Evolutionary conservation across 2,329 filamentous ascomycete genomes (phyloP).

Genomic region (Paraconiothyrium brasiliense): DNA sequence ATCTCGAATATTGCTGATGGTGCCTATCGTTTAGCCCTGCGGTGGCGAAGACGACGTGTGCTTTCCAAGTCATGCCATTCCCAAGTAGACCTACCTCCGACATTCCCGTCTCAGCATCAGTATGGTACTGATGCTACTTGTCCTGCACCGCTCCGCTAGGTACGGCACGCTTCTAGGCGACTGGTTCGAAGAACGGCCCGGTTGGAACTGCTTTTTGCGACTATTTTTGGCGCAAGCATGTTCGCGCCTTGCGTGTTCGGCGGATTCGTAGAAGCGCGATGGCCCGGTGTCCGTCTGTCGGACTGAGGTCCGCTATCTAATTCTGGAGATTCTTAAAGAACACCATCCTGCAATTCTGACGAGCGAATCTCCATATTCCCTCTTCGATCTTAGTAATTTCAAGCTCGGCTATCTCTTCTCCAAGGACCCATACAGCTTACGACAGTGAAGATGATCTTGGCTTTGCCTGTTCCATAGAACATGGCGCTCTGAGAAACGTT

Average conservation of each 20-base stretch:
- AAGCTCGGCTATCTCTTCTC: conserved; percentile 3
- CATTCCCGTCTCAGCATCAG: neutral
- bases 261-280: conserved; percentile 1
- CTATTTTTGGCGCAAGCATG: conserved; percentile 7
- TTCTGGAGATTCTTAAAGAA: neutral
- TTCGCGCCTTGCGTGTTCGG: conserved; percentile 3
- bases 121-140: neutral
- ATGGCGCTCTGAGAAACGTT: neutral
- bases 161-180: conserved; percentile 7
- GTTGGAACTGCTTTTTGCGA: neutral
- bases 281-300: conserved; percentile 11
- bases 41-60: conserved; percentile 5
- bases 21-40: conserved; percentile 6
- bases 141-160: neutral
- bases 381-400: neutral
- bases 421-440: neutral
- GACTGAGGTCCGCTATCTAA: conserved; percentile 9
- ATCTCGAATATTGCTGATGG: conserved; percentile 10
- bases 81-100: neutral
- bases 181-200: conserved; percentile 1
- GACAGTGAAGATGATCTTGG: neutral
- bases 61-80: neutral
- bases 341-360: neutral
- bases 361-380: neutral
- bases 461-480: neutral